These are phyloP conservation scores for Silene uniflora DNA, from an alignment of 148 eudicot species.

Conservation along the genomic window DNA sequence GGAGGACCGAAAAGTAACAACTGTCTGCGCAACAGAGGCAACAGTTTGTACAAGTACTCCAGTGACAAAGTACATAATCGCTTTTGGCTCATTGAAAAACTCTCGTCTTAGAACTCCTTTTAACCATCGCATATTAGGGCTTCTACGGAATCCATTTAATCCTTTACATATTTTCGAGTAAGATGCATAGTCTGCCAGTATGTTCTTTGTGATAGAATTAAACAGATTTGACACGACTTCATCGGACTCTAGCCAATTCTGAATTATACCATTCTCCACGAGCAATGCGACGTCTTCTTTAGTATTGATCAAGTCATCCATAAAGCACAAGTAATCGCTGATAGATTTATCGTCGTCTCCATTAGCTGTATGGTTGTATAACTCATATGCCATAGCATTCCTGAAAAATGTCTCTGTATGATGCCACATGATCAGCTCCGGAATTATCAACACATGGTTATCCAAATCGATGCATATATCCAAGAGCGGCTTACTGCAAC, in stretches of 20 bases:
- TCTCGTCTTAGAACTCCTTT: not conserved
- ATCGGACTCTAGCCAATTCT: slow-evolving; percentile 26
- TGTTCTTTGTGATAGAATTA: slow-evolving; percentile 18
- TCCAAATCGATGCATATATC: not conserved
- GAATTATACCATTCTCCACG: slow-evolving; percentile 4
- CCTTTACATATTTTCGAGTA: not conserved
- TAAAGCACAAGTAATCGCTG: slow-evolving; percentile 23
- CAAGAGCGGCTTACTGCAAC: not conserved
- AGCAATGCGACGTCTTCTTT: slow-evolving; percentile 18
- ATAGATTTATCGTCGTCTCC: not conserved
- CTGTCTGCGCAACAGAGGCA: slow-evolving; percentile 8
- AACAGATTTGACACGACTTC: slow-evolving; percentile 11
- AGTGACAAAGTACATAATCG: slow-evolving; percentile 18
- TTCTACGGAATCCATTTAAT: slow-evolving; percentile 1
- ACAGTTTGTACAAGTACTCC: slow-evolving; percentile 12
- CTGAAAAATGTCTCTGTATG: slow-evolving; percentile 25
- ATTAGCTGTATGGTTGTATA: slow-evolving; percentile 9
- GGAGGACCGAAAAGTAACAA: not conserved
- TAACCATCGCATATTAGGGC: not conserved
- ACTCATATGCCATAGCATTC: slow-evolving; percentile 21
- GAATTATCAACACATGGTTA: slow-evolving; percentile 10
- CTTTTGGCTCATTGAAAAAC: slow-evolving; percentile 18
- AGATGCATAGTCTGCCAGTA: slow-evolving; percentile 19
- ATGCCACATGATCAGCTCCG: slow-evolving; percentile 16
- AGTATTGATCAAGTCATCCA: slow-evolving; percentile 21